Conservation (phyloP, 75 land plant genomes). For the Adiantum capillusveneris region DNA sequence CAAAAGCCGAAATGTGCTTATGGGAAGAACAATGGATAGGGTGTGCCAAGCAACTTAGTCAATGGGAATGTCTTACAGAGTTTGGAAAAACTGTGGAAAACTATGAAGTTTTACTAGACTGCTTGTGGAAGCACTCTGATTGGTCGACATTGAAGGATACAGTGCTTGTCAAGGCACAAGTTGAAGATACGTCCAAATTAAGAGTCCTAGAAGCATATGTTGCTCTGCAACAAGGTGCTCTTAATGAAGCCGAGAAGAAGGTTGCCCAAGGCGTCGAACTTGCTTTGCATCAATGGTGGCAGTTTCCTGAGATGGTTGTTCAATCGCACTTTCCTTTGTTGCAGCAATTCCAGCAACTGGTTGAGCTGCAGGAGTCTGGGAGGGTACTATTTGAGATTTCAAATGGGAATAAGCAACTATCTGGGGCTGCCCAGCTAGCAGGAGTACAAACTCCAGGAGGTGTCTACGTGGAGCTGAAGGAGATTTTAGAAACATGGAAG, state of each 20-base stretch:
- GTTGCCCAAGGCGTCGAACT: constrained; percentile 90
- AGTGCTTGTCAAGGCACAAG: constrained; percentile 90
- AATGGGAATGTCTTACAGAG: constrained; percentile 90
- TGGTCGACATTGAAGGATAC: constrained; percentile 86
- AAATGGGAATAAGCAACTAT: constrained; percentile 77
- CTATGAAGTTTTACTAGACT: constrained; percentile 81
- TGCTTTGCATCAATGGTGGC: constrained; percentile 98
- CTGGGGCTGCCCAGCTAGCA: constrained; percentile 47
- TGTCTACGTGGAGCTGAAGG: constrained; percentile 80
- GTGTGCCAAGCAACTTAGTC: constrained; percentile 87
- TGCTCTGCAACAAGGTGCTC: constrained; percentile 81
- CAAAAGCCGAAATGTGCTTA: constrained; percentile 99
- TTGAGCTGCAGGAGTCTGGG: constrained; percentile 96
- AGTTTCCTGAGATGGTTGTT: constrained; percentile 92
- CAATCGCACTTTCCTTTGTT: constrained; percentile 82
- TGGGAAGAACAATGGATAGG: constrained; percentile 99
- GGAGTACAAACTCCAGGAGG: constrained; percentile 41
- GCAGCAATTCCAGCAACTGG: constrained; percentile 98
- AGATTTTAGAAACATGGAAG: constrained; percentile 98
- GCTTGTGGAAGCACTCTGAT: constrained; percentile 85
- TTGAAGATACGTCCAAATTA: constrained; percentile 89
- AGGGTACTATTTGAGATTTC: constrained; percentile 78
- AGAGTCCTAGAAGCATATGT: constrained; percentile 81
- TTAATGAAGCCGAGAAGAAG: constrained; percentile 77
- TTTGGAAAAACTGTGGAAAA: constrained; percentile 91